These are phyloP conservation scores for Thymus mandschuricus DNA, from an alignment of 257 asterid genomes.

Conservation along the genomic window DNA sequence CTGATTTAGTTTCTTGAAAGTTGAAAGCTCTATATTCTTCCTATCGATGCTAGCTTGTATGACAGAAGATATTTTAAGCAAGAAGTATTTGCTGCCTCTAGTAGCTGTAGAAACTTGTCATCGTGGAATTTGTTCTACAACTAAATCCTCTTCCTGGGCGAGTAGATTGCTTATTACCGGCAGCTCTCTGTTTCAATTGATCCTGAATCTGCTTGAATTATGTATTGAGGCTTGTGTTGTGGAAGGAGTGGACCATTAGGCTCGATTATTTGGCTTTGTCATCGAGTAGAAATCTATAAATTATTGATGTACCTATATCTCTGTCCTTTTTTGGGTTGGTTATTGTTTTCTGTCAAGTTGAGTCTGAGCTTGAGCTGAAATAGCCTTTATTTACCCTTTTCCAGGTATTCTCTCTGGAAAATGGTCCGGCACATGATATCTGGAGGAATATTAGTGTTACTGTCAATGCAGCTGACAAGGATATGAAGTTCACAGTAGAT, in stretches of 20 bases:
- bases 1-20: background rate
- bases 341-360: constrained; percentile 14
- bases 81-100: constrained; percentile 2
- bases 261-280: background rate
- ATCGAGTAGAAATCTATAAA: background rate
- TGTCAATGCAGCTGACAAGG: constrained; percentile 48
- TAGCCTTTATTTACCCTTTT: constrained; percentile 25
- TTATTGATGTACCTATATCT: background rate
- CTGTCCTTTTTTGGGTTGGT: background rate
- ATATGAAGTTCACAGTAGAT: constrained; percentile 58
- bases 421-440: constrained; percentile 66
- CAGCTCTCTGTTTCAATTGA: background rate
- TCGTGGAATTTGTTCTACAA: background rate
- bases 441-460: constrained; percentile 65
- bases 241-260: background rate
- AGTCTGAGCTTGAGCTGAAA: constrained; percentile 13
- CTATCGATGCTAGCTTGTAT: background rate
- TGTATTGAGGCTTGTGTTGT: background rate
- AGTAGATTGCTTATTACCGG: background rate
- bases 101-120: constrained; percentile 1
- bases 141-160: background rate
- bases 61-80: background rate
- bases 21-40: background rate
- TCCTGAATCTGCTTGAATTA: background rate
- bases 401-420: constrained; percentile 76